These are phyloP conservation scores for Ramaria sp. DNA, from an alignment of 768 basidiomycete species.

Conservation along the genomic window DNA sequence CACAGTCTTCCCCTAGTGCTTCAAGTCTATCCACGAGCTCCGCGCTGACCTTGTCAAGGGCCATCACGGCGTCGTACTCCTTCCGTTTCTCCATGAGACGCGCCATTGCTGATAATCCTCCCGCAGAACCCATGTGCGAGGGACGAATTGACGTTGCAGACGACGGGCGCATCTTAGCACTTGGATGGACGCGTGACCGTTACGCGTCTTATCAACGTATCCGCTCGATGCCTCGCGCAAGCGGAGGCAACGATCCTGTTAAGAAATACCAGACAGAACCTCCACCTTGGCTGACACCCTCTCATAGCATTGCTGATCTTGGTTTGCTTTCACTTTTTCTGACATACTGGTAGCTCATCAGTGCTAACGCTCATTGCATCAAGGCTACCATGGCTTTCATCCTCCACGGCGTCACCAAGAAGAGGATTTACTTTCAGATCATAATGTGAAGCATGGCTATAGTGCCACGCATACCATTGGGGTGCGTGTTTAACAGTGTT, in stretches of 20 bases:
- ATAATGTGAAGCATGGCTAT: constrained; percentile 59
- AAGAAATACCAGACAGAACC: constrained; percentile 49
- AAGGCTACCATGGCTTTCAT: constrained; percentile 69
- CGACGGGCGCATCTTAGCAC: constrained; percentile 9
- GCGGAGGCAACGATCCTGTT: constrained; percentile 2
- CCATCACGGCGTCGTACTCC: constrained; percentile 65
- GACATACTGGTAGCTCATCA: background rate
- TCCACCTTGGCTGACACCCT: constrained; percentile 61
- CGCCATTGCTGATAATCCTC: constrained; percentile 4
- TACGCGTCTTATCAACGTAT: background rate
- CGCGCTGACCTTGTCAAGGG: constrained; percentile 53
- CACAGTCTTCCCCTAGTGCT: constrained; percentile 58
- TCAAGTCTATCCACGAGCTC: constrained; percentile 60
- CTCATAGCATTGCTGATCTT: constrained; percentile 58
- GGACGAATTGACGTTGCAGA: constrained; percentile 8
- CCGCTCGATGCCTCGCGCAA: constrained; percentile 4
- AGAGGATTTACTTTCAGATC: constrained; percentile 59
- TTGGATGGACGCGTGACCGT: background rate
- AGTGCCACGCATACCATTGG: constrained; percentile 40
- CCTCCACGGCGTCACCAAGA: constrained; percentile 68
- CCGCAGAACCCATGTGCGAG: constrained; percentile 4
- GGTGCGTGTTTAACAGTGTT: constrained; percentile 30
- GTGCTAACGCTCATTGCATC: background rate
- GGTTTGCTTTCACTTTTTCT: constrained; percentile 30
- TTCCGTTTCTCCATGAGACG: constrained; percentile 72